These are phyloP conservation scores for Odontarrhena argentea DNA, from an alignment of 345 rosid genomes.

Conservation along the genomic window DNA sequence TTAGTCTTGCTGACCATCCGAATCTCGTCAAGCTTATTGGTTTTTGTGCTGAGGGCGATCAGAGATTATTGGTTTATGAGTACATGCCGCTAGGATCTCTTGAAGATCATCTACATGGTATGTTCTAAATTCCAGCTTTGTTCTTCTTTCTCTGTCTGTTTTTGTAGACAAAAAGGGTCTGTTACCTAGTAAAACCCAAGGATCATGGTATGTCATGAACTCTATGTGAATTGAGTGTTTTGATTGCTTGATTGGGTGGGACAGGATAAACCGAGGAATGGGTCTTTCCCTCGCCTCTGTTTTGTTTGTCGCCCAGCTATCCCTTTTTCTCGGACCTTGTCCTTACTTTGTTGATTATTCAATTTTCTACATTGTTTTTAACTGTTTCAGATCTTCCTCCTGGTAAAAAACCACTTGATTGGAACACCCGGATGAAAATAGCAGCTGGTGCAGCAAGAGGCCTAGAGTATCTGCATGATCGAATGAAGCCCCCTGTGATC, in stretches of 20 bases:
- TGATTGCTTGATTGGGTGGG: conserved; percentile 28
- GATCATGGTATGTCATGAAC: conserved; percentile 13
- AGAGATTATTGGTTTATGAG: conserved; percentile 83
- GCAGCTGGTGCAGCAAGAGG: conserved; percentile 94
- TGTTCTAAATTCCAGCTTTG: conserved; percentile 8
- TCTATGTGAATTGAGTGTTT: conserved; percentile 16
- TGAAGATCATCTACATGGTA: conserved; percentile 85
- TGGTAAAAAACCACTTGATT: conserved; percentile 59
- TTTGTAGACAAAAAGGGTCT: conserved; percentile 1
- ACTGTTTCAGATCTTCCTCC: conserved; percentile 53
- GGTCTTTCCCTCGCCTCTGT: conserved; percentile 10
- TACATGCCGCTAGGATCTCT: conserved; percentile 86
- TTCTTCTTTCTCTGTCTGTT: neutral
- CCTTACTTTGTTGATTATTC: neutral
- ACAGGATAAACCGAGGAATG: conserved; percentile 3
- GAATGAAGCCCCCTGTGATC: conserved; percentile 77
- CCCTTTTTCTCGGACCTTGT: neutral
- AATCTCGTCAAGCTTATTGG: conserved; percentile 90
- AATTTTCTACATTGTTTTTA: conserved; percentile 13
- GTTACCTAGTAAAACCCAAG: neutral
- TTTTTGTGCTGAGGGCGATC: conserved; percentile 87
- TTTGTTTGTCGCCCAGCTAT: conserved; percentile 1
- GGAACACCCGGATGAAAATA: conserved; percentile 84
- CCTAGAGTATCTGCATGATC: conserved; percentile 78
- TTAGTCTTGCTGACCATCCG: conserved; percentile 75